Base-by-base conservation (phyloP, 441 rosid genomes). In the Brassica balearica region DNA sequence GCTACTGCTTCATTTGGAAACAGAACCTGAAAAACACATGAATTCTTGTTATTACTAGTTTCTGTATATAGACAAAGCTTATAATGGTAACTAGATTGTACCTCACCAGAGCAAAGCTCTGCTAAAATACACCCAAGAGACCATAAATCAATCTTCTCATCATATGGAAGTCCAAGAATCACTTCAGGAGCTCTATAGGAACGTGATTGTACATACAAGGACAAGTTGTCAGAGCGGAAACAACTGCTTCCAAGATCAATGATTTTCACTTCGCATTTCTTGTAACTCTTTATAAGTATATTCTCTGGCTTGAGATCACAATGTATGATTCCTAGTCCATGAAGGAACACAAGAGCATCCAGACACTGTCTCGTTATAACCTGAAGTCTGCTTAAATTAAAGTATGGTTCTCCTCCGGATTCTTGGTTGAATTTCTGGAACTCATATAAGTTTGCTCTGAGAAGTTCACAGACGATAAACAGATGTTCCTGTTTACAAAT, bases 241-340 rank as follows among this genome's bases (percentile, higher is more conserved):
- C 98, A 94, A 74, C 99, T 96, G 86, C 99, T 93, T 80, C 99
- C 99, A 9, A 96, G 98, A 83, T 96, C 99, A 12, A 96, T 96
- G 75, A 93, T 84, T 82, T 96, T 96, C 41, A 93, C 81, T 82
- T 88, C 89, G 14, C 94, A 89, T 83, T 86, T 90, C 48, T 86
- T 83, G 79, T 93, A 93, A 80, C 97, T 92, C 82, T 88, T 93
- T 64, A 96, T 88, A 34, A 96, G 88, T 74, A 93, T 87, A 64
- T 96, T 96, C 78, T 93, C 97, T 1, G 97, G 98, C 82, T 96
- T 96, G 34, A 96, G 89, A 87, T 96, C 99, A 78, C 98, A 92
- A 78, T 96, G 99, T 73, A 96, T 90, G 69, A 96, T 89, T 78
- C 97, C 99, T 88, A 96, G 74, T 20, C 77, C 80, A 25, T 96